Base-by-base conservation (phyloP, 2,329 filamentous ascomycete species). In the Trichophyton verrucosum region DNA sequence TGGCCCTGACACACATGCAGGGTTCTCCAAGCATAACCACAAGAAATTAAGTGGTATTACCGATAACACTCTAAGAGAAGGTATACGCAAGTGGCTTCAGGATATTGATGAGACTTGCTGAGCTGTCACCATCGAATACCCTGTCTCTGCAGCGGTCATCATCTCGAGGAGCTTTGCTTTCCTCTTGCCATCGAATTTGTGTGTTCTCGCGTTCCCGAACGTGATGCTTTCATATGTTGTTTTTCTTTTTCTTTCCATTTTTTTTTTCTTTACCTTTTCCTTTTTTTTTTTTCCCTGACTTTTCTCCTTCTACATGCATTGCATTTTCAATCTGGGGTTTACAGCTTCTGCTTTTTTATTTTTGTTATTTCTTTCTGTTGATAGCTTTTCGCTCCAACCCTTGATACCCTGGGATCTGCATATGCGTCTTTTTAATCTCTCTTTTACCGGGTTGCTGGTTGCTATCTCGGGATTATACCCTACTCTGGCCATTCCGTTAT, bases 21-120 rank as follows among this genome's bases (percentile, higher is more conserved):
- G 63, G 38, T 42, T 30, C 27, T 65, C 63, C 15, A 64, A 64
- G 38, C 62, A 61, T 8, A 70, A 73, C 51, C 68, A 71, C 55
- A 72, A 68, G 61, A 69, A 71, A 49, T 66, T 68, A 9, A 61
- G 70, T 64, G 65, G 70, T 49, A 66, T 69, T 62, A 66, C 71
- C 3, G 78, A 82, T 59, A 82, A 81, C 63, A 79, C 78, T 7
- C 64, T 84, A 57, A 77, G 81, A 62, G 80, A 83, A 66, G 81
- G 81, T 6, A 78, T 84, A 44, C 75, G 80, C 55, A 78, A 76
- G 65, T 84, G 81, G 81, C 73, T 83, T 62, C 71, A 75, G 42
- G 75, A 78, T 62, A 76, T 78, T 13, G 78, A 80, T 65, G 75
- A 77, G 63, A 69, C 71, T 59, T 75, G 72, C 69, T 75, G 49